Evolutionary conservation across 768 basidiomycete genomes (phyloP).

Genomic region (Hygrophorus russula): DNA sequence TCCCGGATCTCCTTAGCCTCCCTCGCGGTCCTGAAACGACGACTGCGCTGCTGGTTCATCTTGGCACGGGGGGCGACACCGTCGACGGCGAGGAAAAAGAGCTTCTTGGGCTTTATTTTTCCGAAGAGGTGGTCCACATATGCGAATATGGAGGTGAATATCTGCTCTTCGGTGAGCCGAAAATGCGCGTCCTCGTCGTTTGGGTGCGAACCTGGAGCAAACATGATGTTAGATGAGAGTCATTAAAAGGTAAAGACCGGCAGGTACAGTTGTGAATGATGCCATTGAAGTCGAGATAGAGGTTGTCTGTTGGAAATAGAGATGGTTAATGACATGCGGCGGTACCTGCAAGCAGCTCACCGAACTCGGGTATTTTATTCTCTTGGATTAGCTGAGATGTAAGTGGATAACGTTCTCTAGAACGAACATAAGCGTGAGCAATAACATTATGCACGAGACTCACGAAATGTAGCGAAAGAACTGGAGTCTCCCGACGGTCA

Average conservation of each 20-base stretch:
- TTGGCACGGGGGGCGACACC: slow-evolving; percentile 96
- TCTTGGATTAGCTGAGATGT: slow-evolving; percentile 97
- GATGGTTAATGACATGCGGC: slow-evolving; percentile 6
- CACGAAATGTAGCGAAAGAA: slow-evolving; percentile 97
- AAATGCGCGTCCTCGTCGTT: slow-evolving; percentile 96
- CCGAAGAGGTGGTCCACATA: slow-evolving; percentile 96
- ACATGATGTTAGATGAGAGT: slow-evolving; percentile 15
- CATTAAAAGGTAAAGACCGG: background rate
- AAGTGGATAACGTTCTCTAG: slow-evolving; percentile 92
- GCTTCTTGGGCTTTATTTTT: slow-evolving; percentile 94
- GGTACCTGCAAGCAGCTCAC: slow-evolving; percentile 26
- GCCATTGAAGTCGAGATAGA: slow-evolving; percentile 91
- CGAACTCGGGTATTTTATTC: slow-evolving; percentile 98
- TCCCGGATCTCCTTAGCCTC: slow-evolving; percentile 82
- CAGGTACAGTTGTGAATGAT: slow-evolving; percentile 75
- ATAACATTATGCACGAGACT: slow-evolving; percentile 17
- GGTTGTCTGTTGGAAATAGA: slow-evolving; percentile 57
- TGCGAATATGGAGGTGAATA: slow-evolving; percentile 92
- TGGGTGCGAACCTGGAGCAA: slow-evolving; percentile 69
- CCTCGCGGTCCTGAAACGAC: slow-evolving; percentile 89
- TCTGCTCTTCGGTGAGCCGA: slow-evolving; percentile 91
- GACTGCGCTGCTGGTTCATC: slow-evolving; percentile 97
- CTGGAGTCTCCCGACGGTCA: slow-evolving; percentile 28
- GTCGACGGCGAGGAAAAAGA: slow-evolving; percentile 98
- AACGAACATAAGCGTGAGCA: background rate